Evolutionary conservation across 2,329 filamentous ascomycete species (phyloP).

Genomic region (Bretziella fagacearum): DNA sequence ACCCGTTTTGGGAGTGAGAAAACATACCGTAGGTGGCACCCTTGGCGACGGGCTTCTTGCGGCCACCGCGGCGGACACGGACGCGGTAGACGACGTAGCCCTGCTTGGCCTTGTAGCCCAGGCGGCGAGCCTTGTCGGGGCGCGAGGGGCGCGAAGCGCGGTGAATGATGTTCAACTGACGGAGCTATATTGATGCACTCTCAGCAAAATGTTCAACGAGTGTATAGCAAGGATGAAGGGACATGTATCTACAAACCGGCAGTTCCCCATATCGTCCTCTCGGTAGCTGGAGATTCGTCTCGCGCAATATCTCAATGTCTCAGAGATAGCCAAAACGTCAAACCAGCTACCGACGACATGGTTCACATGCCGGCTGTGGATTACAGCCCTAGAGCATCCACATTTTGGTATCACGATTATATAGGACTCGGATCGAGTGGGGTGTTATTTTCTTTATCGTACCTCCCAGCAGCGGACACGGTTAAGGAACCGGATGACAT

Average conservation of each 20-base stretch:
- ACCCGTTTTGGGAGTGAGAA: no score
- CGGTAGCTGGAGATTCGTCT: slow-evolving; percentile 20
- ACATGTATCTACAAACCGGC: slow-evolving; percentile 12
- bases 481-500: slow-evolving; percentile 99
- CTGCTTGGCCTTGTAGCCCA: slow-evolving; percentile 99
- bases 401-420: slow-evolving; percentile 15
- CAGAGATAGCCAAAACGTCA: slow-evolving; percentile 12
- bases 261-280: slow-evolving; percentile 13
- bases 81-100: slow-evolving; percentile 99
- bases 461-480: slow-evolving; percentile 99
- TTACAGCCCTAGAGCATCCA: slow-evolving; percentile 15
- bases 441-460: slow-evolving; percentile 41
- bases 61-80: slow-evolving; percentile 94
- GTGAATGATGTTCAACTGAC: slow-evolving; percentile 99
- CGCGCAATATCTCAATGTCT: slow-evolving; percentile 9
- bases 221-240: slow-evolving; percentile 59
- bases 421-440: slow-evolving; percentile 14
- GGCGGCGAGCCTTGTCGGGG: slow-evolving; percentile 98
- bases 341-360: slow-evolving; percentile 11
- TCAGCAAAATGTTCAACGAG: slow-evolving; percentile 99
- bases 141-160: slow-evolving; percentile 94
- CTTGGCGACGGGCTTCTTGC: slow-evolving; percentile 92
- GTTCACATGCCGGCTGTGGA: slow-evolving; percentile 13
- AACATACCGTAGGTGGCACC: slow-evolving; percentile 93
- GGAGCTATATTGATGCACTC: slow-evolving; percentile 99